A percentile compares a stretch with the other conserved stretches of the same genome.
phyloP scores from a whole-genome alignment of 768 basidiomycete genomes.

The Boletus pseudo-olivaceus region DNA sequence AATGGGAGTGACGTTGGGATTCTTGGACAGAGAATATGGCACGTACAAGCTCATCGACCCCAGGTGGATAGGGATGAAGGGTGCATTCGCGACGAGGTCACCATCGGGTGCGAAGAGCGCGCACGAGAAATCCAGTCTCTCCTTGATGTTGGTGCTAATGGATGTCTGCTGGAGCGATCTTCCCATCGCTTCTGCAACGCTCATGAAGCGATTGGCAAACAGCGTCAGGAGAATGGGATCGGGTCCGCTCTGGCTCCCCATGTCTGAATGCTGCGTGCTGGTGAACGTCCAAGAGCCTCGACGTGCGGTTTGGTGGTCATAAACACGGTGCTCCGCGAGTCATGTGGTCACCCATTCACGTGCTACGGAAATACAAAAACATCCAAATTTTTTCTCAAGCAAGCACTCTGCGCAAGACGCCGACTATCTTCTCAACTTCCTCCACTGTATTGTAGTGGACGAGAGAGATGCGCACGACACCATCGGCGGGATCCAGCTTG shows the following conservation, averaged over 20 bases:
- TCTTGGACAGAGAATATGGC: conserved; percentile 6
- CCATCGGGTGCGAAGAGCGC: conserved; percentile 95
- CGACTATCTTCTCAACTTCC: conserved; percentile 62
- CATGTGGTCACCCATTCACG: background rate
- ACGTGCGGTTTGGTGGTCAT: background rate
- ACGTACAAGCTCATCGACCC: conserved; percentile 90
- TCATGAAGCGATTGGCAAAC: conserved; percentile 97
- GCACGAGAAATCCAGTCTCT: conserved; percentile 92
- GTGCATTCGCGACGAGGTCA: conserved; percentile 91
- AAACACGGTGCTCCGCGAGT: background rate
- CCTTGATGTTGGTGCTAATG: conserved; percentile 93
- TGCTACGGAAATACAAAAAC: background rate
- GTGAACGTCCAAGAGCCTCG: background rate
- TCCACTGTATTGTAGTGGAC: conserved; percentile 78
- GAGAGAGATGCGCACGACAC: conserved; percentile 69
- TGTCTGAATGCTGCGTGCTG: background rate
- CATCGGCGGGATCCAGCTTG: conserved; percentile 57
- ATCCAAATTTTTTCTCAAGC: conserved; percentile 7
- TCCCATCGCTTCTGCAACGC: conserved; percentile 95
- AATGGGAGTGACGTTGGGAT: background rate
- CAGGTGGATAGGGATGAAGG: conserved; percentile 84
- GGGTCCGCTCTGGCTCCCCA: conserved; percentile 39
- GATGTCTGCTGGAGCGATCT: conserved; percentile 85
- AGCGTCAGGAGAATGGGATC: conserved; percentile 88
- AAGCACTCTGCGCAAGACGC: conserved; percentile 50